phyloP scores from a whole-genome alignment of 2,329 filamentous ascomycete genomes.

The Pseudogymnoascus sp. region DNA sequence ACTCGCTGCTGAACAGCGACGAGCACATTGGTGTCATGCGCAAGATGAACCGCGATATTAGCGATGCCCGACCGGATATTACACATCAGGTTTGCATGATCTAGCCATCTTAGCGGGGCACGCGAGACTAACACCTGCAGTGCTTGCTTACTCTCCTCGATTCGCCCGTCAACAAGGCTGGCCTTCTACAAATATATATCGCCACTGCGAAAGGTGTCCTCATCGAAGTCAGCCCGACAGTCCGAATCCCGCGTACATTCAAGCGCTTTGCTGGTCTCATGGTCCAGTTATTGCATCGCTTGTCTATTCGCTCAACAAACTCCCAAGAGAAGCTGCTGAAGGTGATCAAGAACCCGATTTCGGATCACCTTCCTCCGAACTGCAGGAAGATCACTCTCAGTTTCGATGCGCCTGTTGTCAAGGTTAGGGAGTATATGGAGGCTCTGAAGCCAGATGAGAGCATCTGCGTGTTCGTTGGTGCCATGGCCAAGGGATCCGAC shows the following conservation, averaged over 20 bases:
- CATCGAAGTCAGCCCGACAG: constrained; percentile 96
- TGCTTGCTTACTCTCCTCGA: constrained; percentile 95
- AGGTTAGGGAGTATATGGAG: constrained; percentile 82
- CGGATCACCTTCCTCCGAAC: constrained; percentile 90
- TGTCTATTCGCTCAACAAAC: constrained; percentile 92
- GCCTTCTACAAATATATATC: constrained; percentile 96
- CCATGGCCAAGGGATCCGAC: constrained; percentile 95
- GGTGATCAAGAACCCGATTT: constrained; percentile 97
- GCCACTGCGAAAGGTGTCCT: constrained; percentile 95
- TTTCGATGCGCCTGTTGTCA: constrained; percentile 82
- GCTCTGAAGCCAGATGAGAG: constrained; percentile 75
- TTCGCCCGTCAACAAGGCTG: constrained; percentile 97
- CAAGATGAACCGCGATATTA: constrained; percentile 98
- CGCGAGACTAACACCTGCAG: constrained; percentile 41
- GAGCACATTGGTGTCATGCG: constrained; percentile 99
- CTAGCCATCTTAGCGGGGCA: constrained; percentile 15
- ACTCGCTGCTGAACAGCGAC: constrained; percentile 94
- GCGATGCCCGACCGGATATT: constrained; percentile 93
- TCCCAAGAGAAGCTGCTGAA: constrained; percentile 96
- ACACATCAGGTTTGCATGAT: constrained; percentile 77
- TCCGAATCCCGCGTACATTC: constrained; percentile 95
- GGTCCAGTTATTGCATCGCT: constrained; percentile 92
- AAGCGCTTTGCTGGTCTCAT: constrained; percentile 98
- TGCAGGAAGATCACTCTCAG: constrained; percentile 96
- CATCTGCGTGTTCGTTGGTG: constrained; percentile 94